These are phyloP conservation scores for Amoebophrya sp. DNA, from an alignment of 169 alveolate genomes.

Conservation along the genomic window DNA sequence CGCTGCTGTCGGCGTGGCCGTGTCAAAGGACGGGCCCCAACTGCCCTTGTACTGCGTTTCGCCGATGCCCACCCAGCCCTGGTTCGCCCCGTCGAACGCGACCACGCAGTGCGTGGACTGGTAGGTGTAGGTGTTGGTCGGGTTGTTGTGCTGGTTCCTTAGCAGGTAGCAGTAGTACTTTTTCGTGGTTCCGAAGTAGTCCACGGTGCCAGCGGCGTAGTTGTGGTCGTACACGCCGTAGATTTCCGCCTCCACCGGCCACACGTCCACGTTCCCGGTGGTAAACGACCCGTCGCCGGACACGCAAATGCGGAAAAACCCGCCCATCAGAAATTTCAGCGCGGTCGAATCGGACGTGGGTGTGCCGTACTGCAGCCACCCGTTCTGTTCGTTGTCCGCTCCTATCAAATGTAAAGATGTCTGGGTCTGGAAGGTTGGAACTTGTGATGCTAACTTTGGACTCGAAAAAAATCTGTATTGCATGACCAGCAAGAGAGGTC, in stretches of 20 bases:
- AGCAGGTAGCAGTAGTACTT: background rate
- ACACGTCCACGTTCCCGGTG: background rate
- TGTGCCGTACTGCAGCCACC: background rate
- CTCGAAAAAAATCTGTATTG: too few species aligned
- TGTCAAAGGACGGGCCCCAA: background rate
- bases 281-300: background rate
- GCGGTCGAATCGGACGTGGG: background rate
- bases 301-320: background rate
- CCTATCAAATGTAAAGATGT: too few species aligned
- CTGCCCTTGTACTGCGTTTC: background rate
- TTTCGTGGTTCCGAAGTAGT: background rate
- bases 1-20: background rate
- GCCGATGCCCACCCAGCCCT: slow-evolving; percentile 16
- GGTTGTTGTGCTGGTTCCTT: background rate
- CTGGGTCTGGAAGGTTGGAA: too few species aligned
- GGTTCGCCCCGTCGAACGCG: slow-evolving; percentile 7
- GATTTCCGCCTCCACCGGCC: slow-evolving; percentile 7
- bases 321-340: background rate
- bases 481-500: too few species aligned
- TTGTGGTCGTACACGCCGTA: slow-evolving; percentile 17
- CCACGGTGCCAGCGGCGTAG: background rate
- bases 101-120: background rate
- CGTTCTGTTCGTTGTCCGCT: background rate
- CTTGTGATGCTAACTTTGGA: too few species aligned
- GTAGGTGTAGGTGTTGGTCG: background rate